phyloP scores from a whole-genome alignment of 2,329 filamentous ascomycete species.

The Penicillium sp. region DNA sequence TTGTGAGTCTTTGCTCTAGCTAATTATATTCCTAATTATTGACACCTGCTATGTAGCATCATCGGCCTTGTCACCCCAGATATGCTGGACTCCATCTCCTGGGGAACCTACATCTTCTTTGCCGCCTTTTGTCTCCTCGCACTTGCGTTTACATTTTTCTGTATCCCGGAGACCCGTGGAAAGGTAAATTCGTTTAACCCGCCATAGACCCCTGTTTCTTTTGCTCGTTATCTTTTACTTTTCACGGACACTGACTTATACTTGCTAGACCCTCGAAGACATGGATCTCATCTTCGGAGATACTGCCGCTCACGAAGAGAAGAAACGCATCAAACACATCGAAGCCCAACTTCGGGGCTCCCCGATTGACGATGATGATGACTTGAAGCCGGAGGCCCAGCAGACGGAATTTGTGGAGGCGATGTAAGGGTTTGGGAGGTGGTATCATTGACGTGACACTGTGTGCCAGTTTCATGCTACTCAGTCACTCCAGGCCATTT shows the following conservation, averaged over 20 bases:
- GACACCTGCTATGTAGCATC: slow-evolving; percentile 23
- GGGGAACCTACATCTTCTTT: slow-evolving; percentile 43
- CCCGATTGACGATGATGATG: slow-evolving; percentile 19
- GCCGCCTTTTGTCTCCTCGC: slow-evolving; percentile 39
- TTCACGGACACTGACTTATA: neutral
- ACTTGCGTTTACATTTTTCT: slow-evolving; percentile 35
- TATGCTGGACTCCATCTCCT: slow-evolving; percentile 39
- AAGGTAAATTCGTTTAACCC: slow-evolving; percentile 26
- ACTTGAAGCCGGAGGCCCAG: slow-evolving; percentile 21
- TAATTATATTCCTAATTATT: neutral
- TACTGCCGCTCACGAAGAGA: slow-evolving; percentile 38
- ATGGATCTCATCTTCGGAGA: slow-evolving; percentile 52
- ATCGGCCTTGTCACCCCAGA: slow-evolving; percentile 39
- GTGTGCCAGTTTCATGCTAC: no score
- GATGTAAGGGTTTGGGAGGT: no score
- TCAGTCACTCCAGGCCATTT: no score
- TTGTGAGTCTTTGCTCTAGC: slow-evolving; percentile 28
- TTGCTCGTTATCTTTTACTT: no score
- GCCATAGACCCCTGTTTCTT: neutral
- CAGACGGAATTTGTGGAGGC: slow-evolving; percentile 21
- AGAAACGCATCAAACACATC: slow-evolving; percentile 39
- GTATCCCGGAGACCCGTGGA: slow-evolving; percentile 36
- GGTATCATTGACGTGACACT: no score
- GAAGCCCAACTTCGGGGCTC: slow-evolving; percentile 37
- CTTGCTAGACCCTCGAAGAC: slow-evolving; percentile 51